Evolutionary conservation across 1,284 basidiomycete species (phyloP).

Genomic region (Prillingera fragicola): DNA sequence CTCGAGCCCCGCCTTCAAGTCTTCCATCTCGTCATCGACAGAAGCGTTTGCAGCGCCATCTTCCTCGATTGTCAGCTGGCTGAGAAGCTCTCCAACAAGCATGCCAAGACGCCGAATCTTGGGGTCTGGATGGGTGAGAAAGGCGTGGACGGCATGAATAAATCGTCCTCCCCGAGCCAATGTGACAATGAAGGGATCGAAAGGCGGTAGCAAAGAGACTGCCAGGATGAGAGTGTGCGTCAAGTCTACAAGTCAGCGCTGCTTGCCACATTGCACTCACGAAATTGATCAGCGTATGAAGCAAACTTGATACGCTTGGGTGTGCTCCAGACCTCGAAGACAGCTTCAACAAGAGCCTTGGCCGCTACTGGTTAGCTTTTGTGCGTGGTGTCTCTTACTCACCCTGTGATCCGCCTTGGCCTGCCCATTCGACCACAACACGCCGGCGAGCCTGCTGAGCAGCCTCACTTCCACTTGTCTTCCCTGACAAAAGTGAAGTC

Average conservation of each 20-base stretch:
- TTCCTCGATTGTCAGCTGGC: constrained; percentile 27
- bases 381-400: constrained; percentile 6
- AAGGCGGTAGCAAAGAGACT: constrained; percentile 57
- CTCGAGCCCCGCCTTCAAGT: constrained; percentile 38
- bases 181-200: constrained; percentile 48
- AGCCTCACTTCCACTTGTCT: constrained; percentile 6
- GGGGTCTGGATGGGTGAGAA: constrained; percentile 71
- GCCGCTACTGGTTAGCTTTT: constrained; percentile 6
- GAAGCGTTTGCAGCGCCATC: constrained; percentile 3
- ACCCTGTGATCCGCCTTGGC: constrained; percentile 14
- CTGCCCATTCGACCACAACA: constrained; percentile 36
- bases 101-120: constrained; percentile 83
- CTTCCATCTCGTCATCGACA: constrained; percentile 34
- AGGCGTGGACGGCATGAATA: constrained; percentile 66
- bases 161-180: constrained; percentile 57
- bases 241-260: constrained; percentile 53
- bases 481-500: constrained; percentile 5
- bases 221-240: constrained; percentile 64
- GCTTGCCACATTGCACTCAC: constrained; percentile 21
- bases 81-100: constrained; percentile 73
- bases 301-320: constrained; percentile 45
- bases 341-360: constrained; percentile 31
- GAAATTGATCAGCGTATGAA: constrained; percentile 36
- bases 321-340: constrained; percentile 45
- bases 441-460: constrained; percentile 19